These are phyloP conservation scores for Didymella keratinophila DNA, from an alignment of 2,329 filamentous ascomycete genomes.

Conservation along the genomic window DNA sequence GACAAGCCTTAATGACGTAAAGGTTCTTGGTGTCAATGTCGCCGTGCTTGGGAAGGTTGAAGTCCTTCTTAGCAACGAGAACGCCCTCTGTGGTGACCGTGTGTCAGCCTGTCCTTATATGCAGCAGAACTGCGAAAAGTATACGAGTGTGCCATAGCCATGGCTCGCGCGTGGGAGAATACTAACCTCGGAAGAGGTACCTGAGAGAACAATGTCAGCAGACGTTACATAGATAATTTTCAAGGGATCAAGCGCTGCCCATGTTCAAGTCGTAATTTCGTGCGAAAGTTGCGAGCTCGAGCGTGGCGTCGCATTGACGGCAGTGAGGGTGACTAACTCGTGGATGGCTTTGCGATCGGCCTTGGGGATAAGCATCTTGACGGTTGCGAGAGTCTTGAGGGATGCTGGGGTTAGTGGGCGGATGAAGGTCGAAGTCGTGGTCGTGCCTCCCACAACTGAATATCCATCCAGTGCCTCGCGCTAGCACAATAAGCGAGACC, in stretches of 20 bases:
- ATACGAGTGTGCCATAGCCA: slow-evolving; percentile 50
- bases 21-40: slow-evolving; percentile 99
- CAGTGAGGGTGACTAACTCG: slow-evolving; percentile 78
- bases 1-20: slow-evolving; percentile 94
- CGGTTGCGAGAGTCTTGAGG: slow-evolving; percentile 43
- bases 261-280: slow-evolving; percentile 42
- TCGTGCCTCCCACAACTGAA: slow-evolving; percentile 7
- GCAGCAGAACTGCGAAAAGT: slow-evolving; percentile 45
- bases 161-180: slow-evolving; percentile 42
- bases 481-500: slow-evolving; percentile 20
- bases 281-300: slow-evolving; percentile 40
- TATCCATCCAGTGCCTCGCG: slow-evolving; percentile 24
- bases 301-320: slow-evolving; percentile 29
- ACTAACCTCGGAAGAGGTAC: slow-evolving; percentile 56
- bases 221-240: slow-evolving; percentile 17
- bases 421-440: slow-evolving; percentile 20
- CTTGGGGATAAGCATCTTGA: slow-evolving; percentile 92
- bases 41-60: slow-evolving; percentile 95
- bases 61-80: slow-evolving; percentile 99
- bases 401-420: slow-evolving; percentile 33
- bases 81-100: slow-evolving; percentile 68
- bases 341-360: slow-evolving; percentile 99
- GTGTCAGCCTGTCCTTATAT: slow-evolving; percentile 54
- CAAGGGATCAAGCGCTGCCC: slow-evolving; percentile 27
- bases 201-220: slow-evolving; percentile 38